Percentiles rank a stretch among this genome's conserved stretches.
Conservation (phyloP, 345 rosid species). For the Acer saccharum region DNA sequence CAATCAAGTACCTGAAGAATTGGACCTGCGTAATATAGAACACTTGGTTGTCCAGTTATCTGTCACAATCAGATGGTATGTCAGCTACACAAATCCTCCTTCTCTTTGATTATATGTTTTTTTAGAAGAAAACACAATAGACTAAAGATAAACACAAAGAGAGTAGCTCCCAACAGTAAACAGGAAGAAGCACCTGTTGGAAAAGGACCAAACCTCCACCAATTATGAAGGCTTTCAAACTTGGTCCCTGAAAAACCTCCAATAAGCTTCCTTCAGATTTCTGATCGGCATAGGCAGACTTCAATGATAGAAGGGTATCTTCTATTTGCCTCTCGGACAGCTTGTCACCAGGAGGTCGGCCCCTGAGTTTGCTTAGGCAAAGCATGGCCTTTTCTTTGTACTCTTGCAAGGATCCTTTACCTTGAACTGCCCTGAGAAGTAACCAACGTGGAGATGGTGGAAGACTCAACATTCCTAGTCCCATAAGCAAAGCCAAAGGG, state of each 20-base stretch:
- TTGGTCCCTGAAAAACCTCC: slow-evolving; percentile 88
- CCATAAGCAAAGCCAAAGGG: slow-evolving; percentile 78
- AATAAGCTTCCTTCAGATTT: slow-evolving; percentile 71
- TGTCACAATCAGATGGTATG: slow-evolving; percentile 36
- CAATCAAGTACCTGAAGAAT: slow-evolving; percentile 78
- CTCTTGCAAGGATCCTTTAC: slow-evolving; percentile 70
- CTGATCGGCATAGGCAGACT: slow-evolving; percentile 61
- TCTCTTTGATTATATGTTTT: neutral
- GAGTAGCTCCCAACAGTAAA: neutral
- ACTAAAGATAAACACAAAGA: neutral
- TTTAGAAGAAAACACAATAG: neutral
- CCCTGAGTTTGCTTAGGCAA: slow-evolving; percentile 81
- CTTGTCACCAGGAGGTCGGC: slow-evolving; percentile 71
- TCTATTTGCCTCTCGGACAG: slow-evolving; percentile 74
- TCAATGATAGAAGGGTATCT: slow-evolving; percentile 62
- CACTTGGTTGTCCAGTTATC: slow-evolving; percentile 99
- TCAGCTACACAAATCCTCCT: slow-evolving; percentile 18
- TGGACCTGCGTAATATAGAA: slow-evolving; percentile 89
- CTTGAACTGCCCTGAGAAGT: slow-evolving; percentile 88
- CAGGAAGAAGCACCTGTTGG: slow-evolving; percentile 69
- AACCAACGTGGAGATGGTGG: slow-evolving; percentile 99
- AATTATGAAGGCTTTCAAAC: slow-evolving; percentile 88
- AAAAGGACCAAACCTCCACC: slow-evolving; percentile 96
- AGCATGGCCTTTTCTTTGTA: slow-evolving; percentile 75
- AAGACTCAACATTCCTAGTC: slow-evolving; percentile 87